phyloP scores from a whole-genome alignment of 225 moss, liverwort and hornwort species.

The Straminergon stramineum region DNA sequence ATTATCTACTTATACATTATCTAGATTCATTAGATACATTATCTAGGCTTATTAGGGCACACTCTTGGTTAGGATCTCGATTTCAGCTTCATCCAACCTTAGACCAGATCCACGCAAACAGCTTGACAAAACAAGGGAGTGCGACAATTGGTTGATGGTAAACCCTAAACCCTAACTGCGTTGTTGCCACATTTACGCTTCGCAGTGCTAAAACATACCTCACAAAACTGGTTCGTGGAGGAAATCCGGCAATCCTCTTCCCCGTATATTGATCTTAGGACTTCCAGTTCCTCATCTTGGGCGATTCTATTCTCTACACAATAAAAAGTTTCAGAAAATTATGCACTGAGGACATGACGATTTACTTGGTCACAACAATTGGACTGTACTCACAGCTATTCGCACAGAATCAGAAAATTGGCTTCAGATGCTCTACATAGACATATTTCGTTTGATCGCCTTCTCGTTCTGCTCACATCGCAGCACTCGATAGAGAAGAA shows the following conservation, averaged over 20 bases:
- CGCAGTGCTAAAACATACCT: constrained; percentile 4
- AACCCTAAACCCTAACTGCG: constrained; percentile 2
- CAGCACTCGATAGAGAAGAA: neutral
- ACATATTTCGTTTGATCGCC: neutral
- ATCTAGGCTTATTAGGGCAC: neutral
- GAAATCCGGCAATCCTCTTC: constrained; percentile 27
- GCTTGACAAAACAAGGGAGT: neutral
- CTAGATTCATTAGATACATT: neutral
- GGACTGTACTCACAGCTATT: neutral
- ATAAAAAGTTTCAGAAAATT: neutral
- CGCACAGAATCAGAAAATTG: neutral
- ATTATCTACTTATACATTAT: neutral
- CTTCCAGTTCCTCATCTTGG: constrained; percentile 46
- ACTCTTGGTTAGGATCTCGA: neutral
- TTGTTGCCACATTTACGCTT: neutral
- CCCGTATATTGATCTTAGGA: constrained; percentile 44
- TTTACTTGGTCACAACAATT: neutral
- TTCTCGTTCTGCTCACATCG: neutral
- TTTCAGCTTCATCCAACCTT: neutral
- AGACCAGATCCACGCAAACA: neutral
- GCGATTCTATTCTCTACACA: constrained; percentile 30
- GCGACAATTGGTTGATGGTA: neutral
- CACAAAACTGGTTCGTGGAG: constrained; percentile 23
- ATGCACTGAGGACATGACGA: neutral
- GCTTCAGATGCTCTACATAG: neutral